phyloP scores from a whole-genome alignment of 768 basidiomycete genomes.

The Calocera viscosa region DNA sequence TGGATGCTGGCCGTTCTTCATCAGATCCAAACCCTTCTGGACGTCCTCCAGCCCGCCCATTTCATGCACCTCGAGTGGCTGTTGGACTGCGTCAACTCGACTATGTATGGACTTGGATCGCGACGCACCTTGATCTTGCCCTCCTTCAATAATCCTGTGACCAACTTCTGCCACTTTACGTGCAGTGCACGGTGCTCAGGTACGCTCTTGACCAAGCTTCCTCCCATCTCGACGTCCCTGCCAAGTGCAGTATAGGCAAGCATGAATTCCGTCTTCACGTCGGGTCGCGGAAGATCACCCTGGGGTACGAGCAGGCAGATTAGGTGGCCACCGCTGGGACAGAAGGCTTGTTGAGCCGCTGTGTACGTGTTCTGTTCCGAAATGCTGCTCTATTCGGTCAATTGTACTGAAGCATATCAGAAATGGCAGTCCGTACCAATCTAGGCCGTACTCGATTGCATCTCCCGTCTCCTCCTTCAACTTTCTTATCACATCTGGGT shows the following conservation, averaged over 20 bases:
- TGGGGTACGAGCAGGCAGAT: not conserved
- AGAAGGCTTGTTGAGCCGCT: not conserved
- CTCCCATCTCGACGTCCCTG: not conserved
- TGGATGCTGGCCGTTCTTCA: slow-evolving; percentile 4
- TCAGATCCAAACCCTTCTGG: not conserved
- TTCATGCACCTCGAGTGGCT: not conserved
- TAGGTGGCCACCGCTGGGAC: not conserved
- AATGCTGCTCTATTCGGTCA: not conserved
- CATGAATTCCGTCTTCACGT: not conserved
- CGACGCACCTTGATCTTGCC: not conserved
- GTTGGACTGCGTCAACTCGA: not conserved
- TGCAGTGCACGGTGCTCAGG: not conserved
- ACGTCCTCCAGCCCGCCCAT: not conserved
- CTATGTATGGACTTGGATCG: not conserved
- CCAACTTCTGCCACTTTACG: not conserved
- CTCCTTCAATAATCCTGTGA: not conserved
- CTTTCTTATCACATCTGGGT: not conserved
- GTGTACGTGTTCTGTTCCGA: not conserved
- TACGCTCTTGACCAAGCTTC: not conserved
- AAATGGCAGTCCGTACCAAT: not conserved
- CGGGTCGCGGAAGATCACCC: slow-evolving; percentile 1
- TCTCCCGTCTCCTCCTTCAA: not conserved
- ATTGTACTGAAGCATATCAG: not conserved
- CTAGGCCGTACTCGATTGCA: not conserved
- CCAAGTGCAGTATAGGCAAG: not conserved